Evolutionary conservation across 768 basidiomycete genomes (phyloP), one percentile per base, ranked within the genome.

Genomic region (Ramaria sp.): DNA sequence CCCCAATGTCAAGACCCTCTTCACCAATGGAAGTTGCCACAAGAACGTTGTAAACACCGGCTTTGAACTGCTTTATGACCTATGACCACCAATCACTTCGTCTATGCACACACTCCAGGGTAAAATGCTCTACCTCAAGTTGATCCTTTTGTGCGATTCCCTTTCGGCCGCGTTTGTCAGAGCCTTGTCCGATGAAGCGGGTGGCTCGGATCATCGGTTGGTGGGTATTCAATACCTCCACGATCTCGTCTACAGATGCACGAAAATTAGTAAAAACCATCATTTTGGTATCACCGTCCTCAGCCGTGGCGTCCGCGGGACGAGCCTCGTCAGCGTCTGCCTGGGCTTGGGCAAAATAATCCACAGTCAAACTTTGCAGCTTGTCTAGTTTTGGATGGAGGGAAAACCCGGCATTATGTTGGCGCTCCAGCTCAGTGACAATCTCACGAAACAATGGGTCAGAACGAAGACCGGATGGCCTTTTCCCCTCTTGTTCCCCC

Each of bases 21-120:
- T 99, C 96, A 20, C 96, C 96, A 54, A 99, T 91, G 3, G 88
- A 95, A 4, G 96, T 98, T 1, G 94, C 88, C 7, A 99, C 95
- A 11, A 99, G 73, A 38, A 96, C 84, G 63, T 99, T 99, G 68
- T 81, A 91, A 58, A 83, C 83, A 11, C 91, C 92, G 4, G 71
- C 72, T 67, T 93, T 93, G 75, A 99, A 98, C 60, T 81, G 80
- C 58, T 83, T 73, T 65, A 99, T 90, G 33, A 90, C 78, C 93
- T 97, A 61, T 2, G 58, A 24, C 17, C 11, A 11, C 9, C 19
- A 46, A n/a, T 17, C 2, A 17, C 10, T n/a, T 39, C n/a, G n/a
- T 34, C 22, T 45, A 33, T 20, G 17, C 41, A 52, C 15, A 39
- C n/a, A 22, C 41, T n/a, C 9, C 39, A 22, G 1, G 5, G 33